Percentiles rank a stretch among this genome's conserved stretches.
phyloP scores from a whole-genome alignment of 345 rosid genomes.

The Citrus maxima region DNA sequence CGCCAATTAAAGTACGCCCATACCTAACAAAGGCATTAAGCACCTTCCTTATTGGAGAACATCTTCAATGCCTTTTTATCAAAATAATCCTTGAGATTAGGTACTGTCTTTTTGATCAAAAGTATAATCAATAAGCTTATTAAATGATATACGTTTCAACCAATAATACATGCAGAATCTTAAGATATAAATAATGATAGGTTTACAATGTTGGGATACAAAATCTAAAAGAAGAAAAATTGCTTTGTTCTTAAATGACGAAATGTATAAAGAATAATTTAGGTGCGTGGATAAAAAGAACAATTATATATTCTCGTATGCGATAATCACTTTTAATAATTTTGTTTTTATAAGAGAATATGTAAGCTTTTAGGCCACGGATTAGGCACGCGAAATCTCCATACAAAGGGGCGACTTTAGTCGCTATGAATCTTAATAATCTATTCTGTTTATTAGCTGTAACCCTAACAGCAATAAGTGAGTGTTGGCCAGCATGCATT shows the following conservation, averaged over 20 bases:
- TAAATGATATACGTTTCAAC: neutral
- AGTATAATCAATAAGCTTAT: neutral
- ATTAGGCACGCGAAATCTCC: neutral
- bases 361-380: neutral
- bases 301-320: no score
- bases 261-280: no score
- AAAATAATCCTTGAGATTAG: neutral
- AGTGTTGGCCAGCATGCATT: constrained; percentile 4
- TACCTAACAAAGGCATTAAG: neutral
- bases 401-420: neutral
- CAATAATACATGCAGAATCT: neutral
- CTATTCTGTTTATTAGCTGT: neutral
- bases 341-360: neutral
- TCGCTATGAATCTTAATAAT: neutral
- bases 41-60: neutral
- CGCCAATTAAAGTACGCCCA: neutral
- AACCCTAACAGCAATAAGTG: neutral
- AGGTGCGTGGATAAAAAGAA: neutral
- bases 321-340: neutral
- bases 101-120: neutral
- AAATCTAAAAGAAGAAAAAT: no score
- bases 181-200: no score
- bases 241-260: no score
- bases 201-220: no score
- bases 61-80: neutral